phyloP scores from a whole-genome alignment of 331 rosid genomes.

The Phaseolus coccineus region DNA sequence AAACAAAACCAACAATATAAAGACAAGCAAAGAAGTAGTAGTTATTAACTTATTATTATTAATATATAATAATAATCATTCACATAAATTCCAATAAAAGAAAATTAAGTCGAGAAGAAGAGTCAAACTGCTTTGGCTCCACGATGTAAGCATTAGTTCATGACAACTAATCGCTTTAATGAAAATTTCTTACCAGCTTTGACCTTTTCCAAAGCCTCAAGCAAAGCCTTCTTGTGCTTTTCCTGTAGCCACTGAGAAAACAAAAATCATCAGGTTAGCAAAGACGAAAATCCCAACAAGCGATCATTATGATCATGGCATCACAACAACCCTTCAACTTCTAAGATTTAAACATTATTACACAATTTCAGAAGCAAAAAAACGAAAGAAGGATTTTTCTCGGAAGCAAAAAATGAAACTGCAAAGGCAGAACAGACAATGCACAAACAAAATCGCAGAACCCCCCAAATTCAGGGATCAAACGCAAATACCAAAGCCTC shows the following conservation, averaged over 20 bases:
- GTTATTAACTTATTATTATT: neutral
- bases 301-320: constrained; percentile 14
- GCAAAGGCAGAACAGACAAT: neutral
- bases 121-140: constrained; percentile 23
- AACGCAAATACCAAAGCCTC: neutral
- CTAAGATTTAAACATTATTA: neutral
- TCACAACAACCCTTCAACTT: constrained; percentile 8
- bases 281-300: constrained; percentile 34
- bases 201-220: constrained; percentile 89
- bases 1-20: constrained; percentile 22
- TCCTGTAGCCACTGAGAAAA: constrained; percentile 71
- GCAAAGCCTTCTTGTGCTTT: constrained; percentile 79
- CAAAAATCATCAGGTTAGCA: neutral
- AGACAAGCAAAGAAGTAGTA: neutral
- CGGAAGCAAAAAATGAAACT: neutral
- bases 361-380: constrained; percentile 14
- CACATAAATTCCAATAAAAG: neutral
- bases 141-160: neutral
- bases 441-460: neutral
- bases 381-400: neutral
- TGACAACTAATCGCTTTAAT: neutral
- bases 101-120: neutral
- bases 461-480: constrained; percentile 7
- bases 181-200: constrained; percentile 71
- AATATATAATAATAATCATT: neutral